These are phyloP conservation scores for Spinacia oleracea DNA, from an alignment of 179 eudicot genomes.

Conservation along the genomic window DNA sequence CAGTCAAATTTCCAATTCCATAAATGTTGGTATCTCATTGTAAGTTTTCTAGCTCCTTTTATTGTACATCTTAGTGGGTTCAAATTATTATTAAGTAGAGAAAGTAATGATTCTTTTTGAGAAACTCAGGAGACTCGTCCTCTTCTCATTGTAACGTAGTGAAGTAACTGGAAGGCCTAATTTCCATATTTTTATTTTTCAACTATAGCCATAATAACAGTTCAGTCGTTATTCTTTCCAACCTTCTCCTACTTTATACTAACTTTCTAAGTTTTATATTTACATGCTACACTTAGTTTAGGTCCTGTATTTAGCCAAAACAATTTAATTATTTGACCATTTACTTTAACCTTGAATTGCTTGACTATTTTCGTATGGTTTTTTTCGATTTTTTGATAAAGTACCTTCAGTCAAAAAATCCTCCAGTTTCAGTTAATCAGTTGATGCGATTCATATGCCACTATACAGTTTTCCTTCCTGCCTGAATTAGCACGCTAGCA, in stretches of 20 bases:
- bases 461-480: too few species aligned
- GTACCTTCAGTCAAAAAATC: too few species aligned
- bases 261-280: background rate
- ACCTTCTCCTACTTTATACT: background rate
- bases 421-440: too few species aligned
- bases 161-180: constrained; percentile 18
- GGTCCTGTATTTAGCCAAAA: background rate
- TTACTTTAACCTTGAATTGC: background rate
- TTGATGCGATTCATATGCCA: too few species aligned
- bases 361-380: background rate
- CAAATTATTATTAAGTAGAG: constrained; percentile 5
- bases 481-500: too few species aligned
- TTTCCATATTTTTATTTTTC: background rate
- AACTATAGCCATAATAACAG: background rate
- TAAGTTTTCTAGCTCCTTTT: constrained; percentile 17
- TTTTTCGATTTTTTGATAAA: too few species aligned
- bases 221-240: background rate
- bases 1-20: constrained; percentile 9
- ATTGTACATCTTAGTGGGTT: constrained; percentile 26
- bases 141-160: constrained; percentile 30
- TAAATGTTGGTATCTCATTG: constrained; percentile 20
- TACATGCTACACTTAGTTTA: background rate
- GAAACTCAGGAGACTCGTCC: constrained; percentile 25
- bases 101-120: constrained; percentile 38
- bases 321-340: background rate